These are phyloP conservation scores for Ogataea corticis DNA, from an alignment of 805 yeast genomes.

Conservation along the genomic window DNA sequence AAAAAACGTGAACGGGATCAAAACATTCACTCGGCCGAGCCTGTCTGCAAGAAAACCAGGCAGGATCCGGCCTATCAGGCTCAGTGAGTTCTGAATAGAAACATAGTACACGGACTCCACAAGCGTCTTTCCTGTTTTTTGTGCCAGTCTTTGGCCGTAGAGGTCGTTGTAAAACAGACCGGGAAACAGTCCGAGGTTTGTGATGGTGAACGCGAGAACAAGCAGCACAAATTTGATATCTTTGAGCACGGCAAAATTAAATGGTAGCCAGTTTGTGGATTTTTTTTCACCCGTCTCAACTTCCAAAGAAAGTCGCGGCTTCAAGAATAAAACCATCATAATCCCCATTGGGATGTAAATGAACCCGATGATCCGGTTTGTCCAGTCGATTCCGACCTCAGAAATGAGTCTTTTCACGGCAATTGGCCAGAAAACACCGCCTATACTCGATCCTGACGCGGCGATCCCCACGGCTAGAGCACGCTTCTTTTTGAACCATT, in stretches of 20 bases:
- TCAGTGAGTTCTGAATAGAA: conserved; percentile 11
- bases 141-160: conserved; percentile 54
- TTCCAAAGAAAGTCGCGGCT: conserved; percentile 20
- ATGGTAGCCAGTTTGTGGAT: conserved; percentile 33
- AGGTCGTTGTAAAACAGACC: conserved; percentile 59
- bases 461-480: conserved; percentile 31
- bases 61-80: conserved; percentile 32
- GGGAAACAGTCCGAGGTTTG: conserved; percentile 34
- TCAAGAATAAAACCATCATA: conserved; percentile 23
- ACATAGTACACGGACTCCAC: conserved; percentile 42
- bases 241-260: conserved; percentile 37
- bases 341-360: conserved; percentile 32
- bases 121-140: conserved; percentile 51
- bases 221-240: conserved; percentile 35
- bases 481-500: conserved; percentile 17
- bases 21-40: conserved; percentile 42
- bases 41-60: conserved; percentile 51
- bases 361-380: conserved; percentile 37
- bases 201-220: conserved; percentile 32
- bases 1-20: conserved; percentile 35
- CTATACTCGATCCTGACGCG: conserved; percentile 48
- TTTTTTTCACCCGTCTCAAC: conserved; percentile 26
- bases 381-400: conserved; percentile 35
- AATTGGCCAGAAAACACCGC: conserved; percentile 49
- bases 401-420: conserved; percentile 45